Percentiles rank a stretch among this genome's conserved stretches.
These are phyloP conservation scores for Scenedesmus sp. DNA, from an alignment of 163 green algal species.

Conservation along the genomic window DNA sequence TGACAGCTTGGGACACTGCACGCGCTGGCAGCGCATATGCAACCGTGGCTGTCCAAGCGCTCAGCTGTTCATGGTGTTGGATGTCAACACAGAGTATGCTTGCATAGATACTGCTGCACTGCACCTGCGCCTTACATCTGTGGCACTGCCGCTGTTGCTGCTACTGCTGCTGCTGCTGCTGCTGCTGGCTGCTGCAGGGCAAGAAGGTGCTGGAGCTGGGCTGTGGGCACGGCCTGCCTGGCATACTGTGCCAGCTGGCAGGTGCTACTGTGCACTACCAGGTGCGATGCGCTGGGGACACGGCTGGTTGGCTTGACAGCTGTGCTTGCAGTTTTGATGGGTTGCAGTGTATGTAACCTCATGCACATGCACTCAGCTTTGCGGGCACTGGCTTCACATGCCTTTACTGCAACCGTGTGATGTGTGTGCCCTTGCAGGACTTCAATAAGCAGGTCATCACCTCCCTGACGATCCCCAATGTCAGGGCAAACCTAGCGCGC, in stretches of 20 bases:
- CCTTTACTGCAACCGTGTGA: background rate
- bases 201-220: constrained; percentile 90
- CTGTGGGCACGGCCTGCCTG: constrained; percentile 92
- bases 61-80: background rate
- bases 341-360: background rate
- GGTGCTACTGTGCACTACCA: constrained; percentile 90
- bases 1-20: background rate
- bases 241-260: constrained; percentile 77
- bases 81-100: background rate
- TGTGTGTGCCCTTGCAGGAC: constrained; percentile 69
- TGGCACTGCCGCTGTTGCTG: background rate
- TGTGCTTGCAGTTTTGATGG: background rate
- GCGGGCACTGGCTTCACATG: background rate
- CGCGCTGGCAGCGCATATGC: background rate
- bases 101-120: background rate
- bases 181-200: constrained; percentile 41
- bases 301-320: background rate
- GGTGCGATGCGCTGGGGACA: constrained; percentile 53
- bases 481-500: constrained; percentile 74
- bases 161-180: background rate
- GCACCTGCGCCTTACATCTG: background rate
- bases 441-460: constrained; percentile 88
- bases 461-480: constrained; percentile 82
- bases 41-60: background rate
- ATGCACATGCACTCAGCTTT: background rate